Evolutionary conservation across 495 filamentous ascomycete genomes (phyloP).

Genomic region (Neurospora sp.): DNA sequence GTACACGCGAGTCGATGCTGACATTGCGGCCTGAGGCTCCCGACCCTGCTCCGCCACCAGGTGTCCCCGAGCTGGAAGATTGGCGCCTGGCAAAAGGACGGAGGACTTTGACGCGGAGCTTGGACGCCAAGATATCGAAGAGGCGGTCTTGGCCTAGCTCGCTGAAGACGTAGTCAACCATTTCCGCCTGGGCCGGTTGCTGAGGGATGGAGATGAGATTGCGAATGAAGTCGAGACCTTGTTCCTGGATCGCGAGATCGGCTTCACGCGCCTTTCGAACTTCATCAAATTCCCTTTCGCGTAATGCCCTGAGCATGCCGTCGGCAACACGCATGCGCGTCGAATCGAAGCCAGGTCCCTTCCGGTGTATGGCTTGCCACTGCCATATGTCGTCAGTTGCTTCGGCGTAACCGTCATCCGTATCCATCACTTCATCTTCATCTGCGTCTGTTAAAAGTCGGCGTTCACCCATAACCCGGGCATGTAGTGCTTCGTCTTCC

Average conservation of each 20-base stretch:
- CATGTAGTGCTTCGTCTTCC: slow-evolving; percentile 36
- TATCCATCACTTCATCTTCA: slow-evolving; percentile 56
- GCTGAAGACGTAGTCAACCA: slow-evolving; percentile 76
- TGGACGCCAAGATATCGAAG: slow-evolving; percentile 65
- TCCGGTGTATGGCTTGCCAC: slow-evolving; percentile 12
- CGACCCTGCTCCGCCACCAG: neutral
- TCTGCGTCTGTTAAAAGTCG: slow-evolving; percentile 25
- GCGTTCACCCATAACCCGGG: slow-evolving; percentile 23
- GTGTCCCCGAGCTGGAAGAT: neutral
- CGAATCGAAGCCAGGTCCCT: slow-evolving; percentile 7
- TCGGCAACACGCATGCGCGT: slow-evolving; percentile 35
- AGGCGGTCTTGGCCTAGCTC: slow-evolving; percentile 64
- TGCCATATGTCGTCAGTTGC: slow-evolving; percentile 14
- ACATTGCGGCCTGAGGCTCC: neutral
- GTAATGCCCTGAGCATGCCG: slow-evolving; percentile 38
- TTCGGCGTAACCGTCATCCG: slow-evolving; percentile 22
- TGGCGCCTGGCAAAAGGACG: slow-evolving; percentile 31
- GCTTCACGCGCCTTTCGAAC: slow-evolving; percentile 57
- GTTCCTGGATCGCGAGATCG: slow-evolving; percentile 79
- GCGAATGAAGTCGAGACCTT: slow-evolving; percentile 75
- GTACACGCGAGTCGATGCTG: slow-evolving; percentile 27
- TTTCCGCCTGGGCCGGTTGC: slow-evolving; percentile 38
- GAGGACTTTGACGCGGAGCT: slow-evolving; percentile 50
- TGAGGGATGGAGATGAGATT: slow-evolving; percentile 60
- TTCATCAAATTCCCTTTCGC: slow-evolving; percentile 46